A percentile compares a stretch with the other conserved stretches of the same genome.
Conservation (phyloP, 1,284 basidiomycete species). For the Papiliotrema laurentii region DNA sequence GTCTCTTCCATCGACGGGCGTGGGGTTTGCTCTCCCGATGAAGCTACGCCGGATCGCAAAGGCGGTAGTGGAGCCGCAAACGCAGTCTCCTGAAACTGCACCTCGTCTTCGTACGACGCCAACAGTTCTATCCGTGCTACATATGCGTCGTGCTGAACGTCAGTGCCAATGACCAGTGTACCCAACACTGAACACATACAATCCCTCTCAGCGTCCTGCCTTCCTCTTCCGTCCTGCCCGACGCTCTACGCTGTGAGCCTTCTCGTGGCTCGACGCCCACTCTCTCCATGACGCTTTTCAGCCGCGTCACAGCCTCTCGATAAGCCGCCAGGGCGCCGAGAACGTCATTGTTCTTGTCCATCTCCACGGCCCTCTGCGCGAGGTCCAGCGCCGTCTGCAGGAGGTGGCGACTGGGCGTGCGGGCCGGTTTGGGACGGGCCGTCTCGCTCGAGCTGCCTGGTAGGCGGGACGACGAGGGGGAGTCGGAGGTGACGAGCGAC, state of each 20-base stretch:
- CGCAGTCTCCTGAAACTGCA: neutral
- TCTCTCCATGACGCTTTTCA: slow-evolving; percentile 47
- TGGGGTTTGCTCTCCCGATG: no score
- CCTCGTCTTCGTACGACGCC: slow-evolving; percentile 26
- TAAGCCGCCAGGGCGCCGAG: slow-evolving; percentile 44
- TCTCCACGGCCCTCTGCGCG: slow-evolving; percentile 48
- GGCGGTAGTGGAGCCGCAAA: slow-evolving; percentile 14
- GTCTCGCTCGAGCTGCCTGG: neutral
- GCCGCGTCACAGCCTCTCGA: slow-evolving; percentile 41
- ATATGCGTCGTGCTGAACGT: slow-evolving; percentile 46
- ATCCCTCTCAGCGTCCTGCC: slow-evolving; percentile 47
- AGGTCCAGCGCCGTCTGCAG: slow-evolving; percentile 47
- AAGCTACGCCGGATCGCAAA: neutral
- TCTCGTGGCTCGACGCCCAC: slow-evolving; percentile 35
- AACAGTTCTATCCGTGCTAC: slow-evolving; percentile 42
- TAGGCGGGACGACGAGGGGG: neutral
- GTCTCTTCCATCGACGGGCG: slow-evolving; percentile 26
- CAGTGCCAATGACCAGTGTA: neutral
- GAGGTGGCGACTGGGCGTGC: slow-evolving; percentile 43
- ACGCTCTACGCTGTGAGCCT: slow-evolving; percentile 11
- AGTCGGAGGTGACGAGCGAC: neutral
- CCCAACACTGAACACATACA: slow-evolving; percentile 26
- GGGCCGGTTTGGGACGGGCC: slow-evolving; percentile 10
- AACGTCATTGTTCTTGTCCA: slow-evolving; percentile 48
- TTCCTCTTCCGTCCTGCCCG: slow-evolving; percentile 42